Evolutionary conservation across 176 grass and related monocot species (phyloP).

Genomic region (Hyparrhenia diplandra): DNA sequence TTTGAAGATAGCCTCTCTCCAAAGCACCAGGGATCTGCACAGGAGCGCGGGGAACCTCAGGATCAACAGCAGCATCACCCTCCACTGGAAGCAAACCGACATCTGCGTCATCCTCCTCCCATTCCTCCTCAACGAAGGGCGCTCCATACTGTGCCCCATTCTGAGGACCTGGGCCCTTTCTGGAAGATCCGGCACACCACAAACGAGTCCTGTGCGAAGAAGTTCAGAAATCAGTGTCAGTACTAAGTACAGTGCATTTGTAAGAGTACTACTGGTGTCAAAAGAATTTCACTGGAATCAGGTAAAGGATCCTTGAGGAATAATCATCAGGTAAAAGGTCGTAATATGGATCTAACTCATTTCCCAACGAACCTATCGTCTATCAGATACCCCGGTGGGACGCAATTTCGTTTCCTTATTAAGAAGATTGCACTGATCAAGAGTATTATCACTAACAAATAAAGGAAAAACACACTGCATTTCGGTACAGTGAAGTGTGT

Average conservation of each 20-base stretch:
- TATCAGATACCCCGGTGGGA: not conserved
- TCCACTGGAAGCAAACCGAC: slow-evolving; percentile 43
- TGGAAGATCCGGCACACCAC: slow-evolving; percentile 97
- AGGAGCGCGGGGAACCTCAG: slow-evolving; percentile 28
- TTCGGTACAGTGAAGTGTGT: no score
- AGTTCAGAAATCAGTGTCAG: slow-evolving; percentile 2
- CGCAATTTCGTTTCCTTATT: not conserved
- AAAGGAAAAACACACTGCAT: no score
- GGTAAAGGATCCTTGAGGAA: not conserved
- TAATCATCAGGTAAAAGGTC: not conserved
- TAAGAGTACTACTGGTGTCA: no score
- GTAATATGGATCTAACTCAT: not conserved
- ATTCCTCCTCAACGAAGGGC: slow-evolving; percentile 94
- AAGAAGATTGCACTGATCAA: not conserved
- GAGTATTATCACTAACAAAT: not conserved
- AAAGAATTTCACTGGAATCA: not conserved
- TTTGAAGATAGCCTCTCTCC: slow-evolving; percentile 69
- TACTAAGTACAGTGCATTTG: not conserved
- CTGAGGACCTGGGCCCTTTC: slow-evolving; percentile 83
- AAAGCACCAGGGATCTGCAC: slow-evolving; percentile 40
- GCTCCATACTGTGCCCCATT: slow-evolving; percentile 96
- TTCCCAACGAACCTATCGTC: not conserved
- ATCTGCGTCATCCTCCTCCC: slow-evolving; percentile 58
- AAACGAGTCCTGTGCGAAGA: slow-evolving; percentile 53
- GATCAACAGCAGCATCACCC: slow-evolving; percentile 15